Percentiles rank a stretch among this genome's conserved stretches.
Evolutionary conservation across 1,284 basidiomycete species (phyloP).

Genomic region (Pyrrhoderma noxium): DNA sequence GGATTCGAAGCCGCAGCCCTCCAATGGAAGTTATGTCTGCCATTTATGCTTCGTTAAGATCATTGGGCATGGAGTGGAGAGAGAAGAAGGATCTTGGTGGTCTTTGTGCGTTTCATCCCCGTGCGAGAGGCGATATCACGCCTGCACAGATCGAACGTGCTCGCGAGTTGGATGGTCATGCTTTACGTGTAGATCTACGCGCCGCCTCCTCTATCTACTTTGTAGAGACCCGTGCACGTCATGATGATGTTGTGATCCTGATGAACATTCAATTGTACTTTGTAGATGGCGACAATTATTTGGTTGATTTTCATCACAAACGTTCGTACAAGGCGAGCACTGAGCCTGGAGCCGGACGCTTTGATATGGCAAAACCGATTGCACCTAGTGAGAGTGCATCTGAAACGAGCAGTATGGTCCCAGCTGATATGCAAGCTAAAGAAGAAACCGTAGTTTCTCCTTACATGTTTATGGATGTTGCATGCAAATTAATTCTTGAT

Average conservation of each 20-base stretch:
- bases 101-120: conserved; percentile 42
- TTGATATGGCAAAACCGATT: conserved; percentile 49
- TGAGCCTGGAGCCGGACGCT: conserved; percentile 57
- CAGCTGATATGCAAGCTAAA: conserved; percentile 26
- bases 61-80: conserved; percentile 97
- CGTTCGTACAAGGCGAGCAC: conserved; percentile 74
- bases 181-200: conserved; percentile 48
- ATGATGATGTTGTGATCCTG: conserved; percentile 87
- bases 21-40: conserved; percentile 99
- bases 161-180: conserved; percentile 53
- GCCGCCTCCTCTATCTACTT: conserved; percentile 79
- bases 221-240: conserved; percentile 87
- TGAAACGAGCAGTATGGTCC: conserved; percentile 40
- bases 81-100: conserved; percentile 71
- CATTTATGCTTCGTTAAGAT: conserved; percentile 90
- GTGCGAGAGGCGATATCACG: conserved; percentile 18
- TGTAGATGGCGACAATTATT: conserved; percentile 92
- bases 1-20: conserved; percentile 89
- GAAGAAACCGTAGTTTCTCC: conserved; percentile 84
- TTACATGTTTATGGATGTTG: conserved; percentile 96
- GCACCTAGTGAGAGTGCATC: conserved; percentile 38
- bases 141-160: conserved; percentile 53
- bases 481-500: conserved; percentile 76
- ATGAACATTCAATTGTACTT: conserved; percentile 98
- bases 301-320: conserved; percentile 98